Evolutionary conservation across 2,329 filamentous ascomycete species (phyloP).

Genomic region (Myrmaecium sp.): DNA sequence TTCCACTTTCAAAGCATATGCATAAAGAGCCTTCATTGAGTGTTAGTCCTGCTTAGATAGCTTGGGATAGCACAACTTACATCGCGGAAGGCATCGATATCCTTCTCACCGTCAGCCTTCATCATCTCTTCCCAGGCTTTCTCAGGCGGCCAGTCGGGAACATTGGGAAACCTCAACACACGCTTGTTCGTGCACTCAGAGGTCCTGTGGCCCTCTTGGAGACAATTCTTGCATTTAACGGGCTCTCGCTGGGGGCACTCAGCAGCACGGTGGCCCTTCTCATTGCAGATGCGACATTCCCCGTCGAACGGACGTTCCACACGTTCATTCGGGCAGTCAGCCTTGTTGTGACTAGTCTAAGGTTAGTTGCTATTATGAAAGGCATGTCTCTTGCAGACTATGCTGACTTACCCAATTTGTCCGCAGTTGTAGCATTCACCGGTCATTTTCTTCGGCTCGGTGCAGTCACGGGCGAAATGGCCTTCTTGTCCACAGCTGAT

Average conservation of each 20-base stretch:
- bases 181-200: constrained; percentile 29
- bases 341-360: constrained; percentile 38
- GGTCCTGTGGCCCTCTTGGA: constrained; percentile 27
- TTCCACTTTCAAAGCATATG: no score
- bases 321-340: constrained; percentile 41
- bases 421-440: constrained; percentile 45
- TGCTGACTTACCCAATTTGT: constrained; percentile 27
- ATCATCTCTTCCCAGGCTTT: constrained; percentile 35
- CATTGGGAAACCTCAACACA: constrained; percentile 15
- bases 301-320: constrained; percentile 36
- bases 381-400: constrained; percentile 1
- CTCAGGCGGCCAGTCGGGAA: constrained; percentile 30
- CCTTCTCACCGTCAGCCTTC: constrained; percentile 29
- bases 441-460: constrained; percentile 22
- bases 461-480: constrained; percentile 33
- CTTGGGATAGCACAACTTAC: constrained; percentile 12
- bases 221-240: constrained; percentile 36
- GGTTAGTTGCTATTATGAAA: constrained; percentile 7
- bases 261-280: constrained; percentile 37
- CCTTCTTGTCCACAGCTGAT: constrained; percentile 25
- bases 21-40: constrained; percentile 2
- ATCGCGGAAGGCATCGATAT: constrained; percentile 34
- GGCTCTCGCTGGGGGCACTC: constrained; percentile 47
- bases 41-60: background rate
- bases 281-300: constrained; percentile 40